phyloP scores from a whole-genome alignment of 2,329 filamentous ascomycete genomes.

The Calonectria henricotiae region DNA sequence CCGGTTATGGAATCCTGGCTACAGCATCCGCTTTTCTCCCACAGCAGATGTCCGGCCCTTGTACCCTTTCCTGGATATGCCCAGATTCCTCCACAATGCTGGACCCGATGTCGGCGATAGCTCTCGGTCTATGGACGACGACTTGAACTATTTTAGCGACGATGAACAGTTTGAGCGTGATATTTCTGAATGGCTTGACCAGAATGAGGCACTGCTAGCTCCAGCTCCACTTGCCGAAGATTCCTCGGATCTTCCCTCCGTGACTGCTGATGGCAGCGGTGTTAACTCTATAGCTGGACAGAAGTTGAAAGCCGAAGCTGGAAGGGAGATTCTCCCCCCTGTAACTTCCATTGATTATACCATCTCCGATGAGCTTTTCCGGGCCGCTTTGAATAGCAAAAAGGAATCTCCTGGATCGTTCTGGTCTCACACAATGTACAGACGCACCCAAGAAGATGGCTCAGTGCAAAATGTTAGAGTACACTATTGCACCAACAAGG shows the following conservation, averaged over 20 bases:
- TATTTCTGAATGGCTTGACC: constrained; percentile 50
- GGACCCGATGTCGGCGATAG: neutral
- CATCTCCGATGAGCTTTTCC: constrained; percentile 54
- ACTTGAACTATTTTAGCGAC: constrained; percentile 44
- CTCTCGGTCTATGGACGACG: constrained; percentile 8
- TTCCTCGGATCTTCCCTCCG: constrained; percentile 28
- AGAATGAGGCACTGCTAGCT: constrained; percentile 43
- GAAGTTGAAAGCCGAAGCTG: constrained; percentile 6
- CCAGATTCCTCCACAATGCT: constrained; percentile 50
- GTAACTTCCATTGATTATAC: constrained; percentile 53
- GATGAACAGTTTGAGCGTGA: constrained; percentile 51
- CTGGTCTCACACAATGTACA: constrained; percentile 81
- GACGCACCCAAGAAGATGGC: constrained; percentile 63
- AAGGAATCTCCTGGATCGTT: constrained; percentile 68
- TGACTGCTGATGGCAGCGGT: constrained; percentile 20
- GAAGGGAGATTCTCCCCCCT: constrained; percentile 45
- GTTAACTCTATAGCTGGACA: constrained; percentile 33
- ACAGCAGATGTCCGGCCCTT: constrained; percentile 40
- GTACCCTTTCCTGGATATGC: constrained; percentile 51
- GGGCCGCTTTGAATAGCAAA: constrained; percentile 65
- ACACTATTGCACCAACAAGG: constrained; percentile 82
- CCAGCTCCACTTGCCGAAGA: constrained; percentile 11
- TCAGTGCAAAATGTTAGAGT: constrained; percentile 73
- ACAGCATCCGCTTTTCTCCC: constrained; percentile 55
- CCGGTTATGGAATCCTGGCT: constrained; percentile 53